Conservation (phyloP, 805 yeast species). For the Ogataea chonburiensis region DNA sequence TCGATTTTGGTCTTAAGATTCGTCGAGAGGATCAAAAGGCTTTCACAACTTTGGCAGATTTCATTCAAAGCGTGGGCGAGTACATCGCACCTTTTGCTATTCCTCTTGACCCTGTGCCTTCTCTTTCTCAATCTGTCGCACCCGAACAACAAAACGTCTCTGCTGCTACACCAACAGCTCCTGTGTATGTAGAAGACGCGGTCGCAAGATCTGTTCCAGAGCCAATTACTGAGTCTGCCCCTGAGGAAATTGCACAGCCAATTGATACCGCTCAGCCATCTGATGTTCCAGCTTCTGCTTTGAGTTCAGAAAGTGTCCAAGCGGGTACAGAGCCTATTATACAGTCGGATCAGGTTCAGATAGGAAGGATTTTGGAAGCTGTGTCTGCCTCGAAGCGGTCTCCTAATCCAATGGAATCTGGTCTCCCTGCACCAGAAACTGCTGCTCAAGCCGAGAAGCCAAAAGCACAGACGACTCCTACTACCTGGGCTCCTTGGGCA, state of each 20-base stretch:
- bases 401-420: background rate
- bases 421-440: slow-evolving; percentile 4
- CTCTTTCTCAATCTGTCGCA: too few relatives aligned
- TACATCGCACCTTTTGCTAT: slow-evolving; percentile 58
- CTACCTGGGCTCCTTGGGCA: slow-evolving; percentile 40
- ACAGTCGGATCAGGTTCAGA: too few relatives aligned
- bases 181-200: background rate
- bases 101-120: slow-evolving; percentile 48
- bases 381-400: background rate
- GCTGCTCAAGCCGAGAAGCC: slow-evolving; percentile 6
- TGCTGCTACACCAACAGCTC: slow-evolving; percentile 14
- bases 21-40: slow-evolving; percentile 55
- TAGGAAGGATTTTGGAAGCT: background rate
- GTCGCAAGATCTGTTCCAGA: too few relatives aligned
- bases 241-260: background rate
- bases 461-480: slow-evolving; percentile 31
- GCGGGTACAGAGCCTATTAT: too few relatives aligned
- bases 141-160: slow-evolving; percentile 13
- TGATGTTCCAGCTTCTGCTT: too few relatives aligned
- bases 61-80: slow-evolving; percentile 49
- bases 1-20: slow-evolving; percentile 52
- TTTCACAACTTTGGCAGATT: slow-evolving; percentile 52
- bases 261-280: background rate
- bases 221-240: slow-evolving; percentile 1
- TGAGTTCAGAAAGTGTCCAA: background rate